Base-by-base conservation (phyloP, 2,329 filamentous ascomycete species). In the Fusarium sp. region DNA sequence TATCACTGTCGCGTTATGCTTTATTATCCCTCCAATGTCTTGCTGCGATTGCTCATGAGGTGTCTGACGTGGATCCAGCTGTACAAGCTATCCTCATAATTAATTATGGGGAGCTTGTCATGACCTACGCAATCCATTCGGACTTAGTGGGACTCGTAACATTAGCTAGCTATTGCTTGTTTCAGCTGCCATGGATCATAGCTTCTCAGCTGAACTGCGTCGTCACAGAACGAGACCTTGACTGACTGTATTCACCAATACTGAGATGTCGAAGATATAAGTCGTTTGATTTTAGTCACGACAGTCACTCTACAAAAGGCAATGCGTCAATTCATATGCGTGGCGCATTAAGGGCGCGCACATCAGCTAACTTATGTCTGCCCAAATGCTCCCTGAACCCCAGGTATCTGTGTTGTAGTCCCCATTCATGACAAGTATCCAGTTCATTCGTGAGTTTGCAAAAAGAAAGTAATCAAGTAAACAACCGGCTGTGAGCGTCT, bases 341-440 rank as follows among this genome's bases (percentile, higher is more conserved):
- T 66, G 55, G 53, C 64, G 53, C 60, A 59, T 60, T 48, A 58
- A 53, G 57, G 66, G 55, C 55, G 48, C 30, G 30, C 58, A 64
- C 40, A 35, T 61, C 46, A 44, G 45, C 23, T 23, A 23, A 23
- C 23, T 59, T 52, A 48, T 37, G 17, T 66, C 30, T 68, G 59
- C 50, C 64, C 46, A 58, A 40, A 45, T 71, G 64, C 69, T 69
- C 71, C 67, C 50, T 60, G 60, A 52, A 62, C 60, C 67, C 64
- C 35, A 70, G 69, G 69, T 75, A 75, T 77, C 70, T 67, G 73
- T 65, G 61, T 52, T 69, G 64, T 67, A 60, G 52, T 64, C 48
- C n/a, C 64, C 42, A 56, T 48, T 61, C 42, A 32, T 55, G 38
- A 60, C 52, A 59, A 69, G 30, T 30, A 33, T 56, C 48, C 45